Conservation (phyloP, 768 basidiomycete genomes). For the Kwoniella newhampshirensis region DNA sequence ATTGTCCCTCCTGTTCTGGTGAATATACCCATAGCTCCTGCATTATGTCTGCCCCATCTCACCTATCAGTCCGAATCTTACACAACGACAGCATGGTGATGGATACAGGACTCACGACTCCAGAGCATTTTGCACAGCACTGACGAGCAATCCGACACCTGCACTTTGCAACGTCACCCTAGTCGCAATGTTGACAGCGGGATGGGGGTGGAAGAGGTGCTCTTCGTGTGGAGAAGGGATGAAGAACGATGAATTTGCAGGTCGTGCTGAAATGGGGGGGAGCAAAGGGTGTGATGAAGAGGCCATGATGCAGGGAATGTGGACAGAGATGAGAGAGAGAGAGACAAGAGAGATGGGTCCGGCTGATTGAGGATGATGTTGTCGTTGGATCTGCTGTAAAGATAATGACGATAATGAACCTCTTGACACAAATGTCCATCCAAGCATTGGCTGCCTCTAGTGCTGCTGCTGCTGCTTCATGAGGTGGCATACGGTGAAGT, state of each 20-base stretch:
- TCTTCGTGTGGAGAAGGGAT: slow-evolving; percentile 42
- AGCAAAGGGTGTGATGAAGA: slow-evolving; percentile 41
- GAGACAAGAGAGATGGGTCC: no score
- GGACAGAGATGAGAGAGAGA: not conserved
- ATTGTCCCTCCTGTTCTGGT: slow-evolving; percentile 86
- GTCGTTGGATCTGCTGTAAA: no score
- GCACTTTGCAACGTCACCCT: slow-evolving; percentile 51
- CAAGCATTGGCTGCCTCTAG: slow-evolving; percentile 18
- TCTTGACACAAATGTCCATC: slow-evolving; percentile 15
- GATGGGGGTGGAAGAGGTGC: slow-evolving; percentile 44
- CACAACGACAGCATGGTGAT: not conserved
- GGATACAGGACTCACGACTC: slow-evolving; percentile 56
- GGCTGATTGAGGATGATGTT: not conserved
- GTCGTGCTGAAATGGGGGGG: slow-evolving; percentile 32
- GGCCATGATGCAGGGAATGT: slow-evolving; percentile 9
- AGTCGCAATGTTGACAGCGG: slow-evolving; percentile 42
- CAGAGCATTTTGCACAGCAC: slow-evolving; percentile 73
- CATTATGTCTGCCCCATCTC: slow-evolving; percentile 58
- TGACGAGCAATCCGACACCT: slow-evolving; percentile 56
- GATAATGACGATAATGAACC: not conserved
- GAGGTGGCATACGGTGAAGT: no score
- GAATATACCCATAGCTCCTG: slow-evolving; percentile 79
- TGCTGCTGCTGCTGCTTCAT: no score
- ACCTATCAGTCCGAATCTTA: not conserved
- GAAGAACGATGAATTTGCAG: slow-evolving; percentile 30